phyloP scores from a whole-genome alignment of 169 alveolate species.

The Pseudocohnilembus persalinus region DNA sequence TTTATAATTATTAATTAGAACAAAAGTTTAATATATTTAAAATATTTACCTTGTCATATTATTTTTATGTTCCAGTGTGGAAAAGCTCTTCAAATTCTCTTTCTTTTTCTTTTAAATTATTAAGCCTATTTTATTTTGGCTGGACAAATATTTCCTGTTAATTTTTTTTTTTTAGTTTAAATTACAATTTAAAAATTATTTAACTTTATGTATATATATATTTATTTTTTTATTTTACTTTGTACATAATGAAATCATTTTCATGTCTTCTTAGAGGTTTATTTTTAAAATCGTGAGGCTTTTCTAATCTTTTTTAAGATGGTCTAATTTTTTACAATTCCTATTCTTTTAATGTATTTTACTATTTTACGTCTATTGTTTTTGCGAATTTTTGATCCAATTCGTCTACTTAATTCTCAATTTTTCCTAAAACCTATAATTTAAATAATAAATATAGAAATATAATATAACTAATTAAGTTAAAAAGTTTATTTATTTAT shows the following conservation, averaged over 20 bases:
- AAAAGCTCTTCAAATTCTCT: slow-evolving; percentile 43
- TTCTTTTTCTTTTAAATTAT: slow-evolving; percentile 47
- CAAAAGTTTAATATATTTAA: neutral
- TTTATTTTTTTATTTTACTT: neutral
- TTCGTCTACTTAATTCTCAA: slow-evolving; percentile 14
- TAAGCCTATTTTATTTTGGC: slow-evolving; percentile 37
- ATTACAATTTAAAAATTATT: neutral
- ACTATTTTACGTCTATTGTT: neutral
- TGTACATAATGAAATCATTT: slow-evolving; percentile 44
- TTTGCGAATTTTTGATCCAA: neutral
- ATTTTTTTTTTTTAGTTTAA: too few species aligned
- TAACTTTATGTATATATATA: too few species aligned
- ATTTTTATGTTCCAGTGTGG: slow-evolving; percentile 31
- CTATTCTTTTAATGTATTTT: neutral
- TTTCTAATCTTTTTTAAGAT: neutral
- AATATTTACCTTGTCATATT: slow-evolving; percentile 28
- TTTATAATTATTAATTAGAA: too few species aligned
- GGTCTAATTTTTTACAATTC: slow-evolving; percentile 8
- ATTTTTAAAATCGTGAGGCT: slow-evolving; percentile 44
- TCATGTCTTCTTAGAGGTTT: slow-evolving; percentile 41
- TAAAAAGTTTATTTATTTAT: too few species aligned
- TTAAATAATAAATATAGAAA: too few species aligned
- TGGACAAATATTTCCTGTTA: slow-evolving; percentile 34
- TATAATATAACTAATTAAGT: too few species aligned
- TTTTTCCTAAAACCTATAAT: slow-evolving; percentile 19